Base-by-base conservation (phyloP, 139 green algal species). In the Coccomyxa sp. region DNA sequence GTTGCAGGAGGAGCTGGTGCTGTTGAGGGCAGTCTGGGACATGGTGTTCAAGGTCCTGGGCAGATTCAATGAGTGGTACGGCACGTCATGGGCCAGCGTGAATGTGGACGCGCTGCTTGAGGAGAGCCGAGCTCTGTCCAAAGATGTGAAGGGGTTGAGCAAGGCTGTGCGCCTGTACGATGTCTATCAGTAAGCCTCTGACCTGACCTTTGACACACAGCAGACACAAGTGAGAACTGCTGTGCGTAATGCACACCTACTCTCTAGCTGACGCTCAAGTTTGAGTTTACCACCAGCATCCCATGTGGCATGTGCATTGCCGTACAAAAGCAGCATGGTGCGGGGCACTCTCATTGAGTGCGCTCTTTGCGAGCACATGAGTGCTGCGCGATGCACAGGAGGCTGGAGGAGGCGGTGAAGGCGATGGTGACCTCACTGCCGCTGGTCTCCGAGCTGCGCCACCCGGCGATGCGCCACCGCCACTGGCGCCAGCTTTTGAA, bases 401-500 rank as follows among this genome's bases (percentile, higher is more conserved):
- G 93, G 79, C 86, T 98, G 78, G 94, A 98, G 84, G 92, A 94
- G 76, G 82, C 75, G 7, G 70, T 94, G 22, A 96, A 95, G 86
- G 92, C 88, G 7, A 93, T 98, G 92, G 78, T 93, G n/a, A 93
- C 89, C 27, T 89, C 86, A 8, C 88, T 98, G 75, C 94, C 94
- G 31, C 83, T 98, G 33, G 92, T 98, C 39, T 81, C 87, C 70
- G 92, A 97, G 73, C 88, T 98, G 79, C 88, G 93, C 84, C 89
- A 97, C 79, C 92, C 94, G 18, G 89, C 92, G 31, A 97, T 98
- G 91, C 88, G 92, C 37, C 91, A 96, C 33, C 85, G 93, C 22
- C 94, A 98, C 82, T 97, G 94, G 94, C 88, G 89, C 79, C 89
- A 95, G 83, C 89, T 97, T 24, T 95, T 95, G 87, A 83, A 82